These are phyloP conservation scores for Prunus mume DNA, from an alignment of 306 rosid genomes.

Conservation along the genomic window DNA sequence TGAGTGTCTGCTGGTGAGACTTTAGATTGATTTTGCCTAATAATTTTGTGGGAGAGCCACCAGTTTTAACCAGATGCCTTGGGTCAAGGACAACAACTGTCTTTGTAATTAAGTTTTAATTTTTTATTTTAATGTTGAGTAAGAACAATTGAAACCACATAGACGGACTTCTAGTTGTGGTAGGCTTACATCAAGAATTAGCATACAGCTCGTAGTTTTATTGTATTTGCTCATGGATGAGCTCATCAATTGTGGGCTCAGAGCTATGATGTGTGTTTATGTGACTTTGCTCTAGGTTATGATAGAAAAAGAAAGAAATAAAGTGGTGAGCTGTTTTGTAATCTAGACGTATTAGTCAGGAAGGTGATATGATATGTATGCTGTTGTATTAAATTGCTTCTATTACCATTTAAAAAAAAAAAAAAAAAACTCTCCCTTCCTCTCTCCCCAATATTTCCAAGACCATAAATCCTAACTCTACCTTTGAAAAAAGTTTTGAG, in stretches of 20 bases:
- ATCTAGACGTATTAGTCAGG: neutral
- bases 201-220: neutral
- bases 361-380: too few relatives aligned
- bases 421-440: too few relatives aligned
- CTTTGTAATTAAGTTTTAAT: neutral
- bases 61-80: neutral
- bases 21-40: neutral
- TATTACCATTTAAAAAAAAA: too few relatives aligned
- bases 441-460: too few relatives aligned
- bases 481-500: too few relatives aligned
- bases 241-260: neutral
- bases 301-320: neutral
- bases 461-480: too few relatives aligned
- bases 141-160: neutral
- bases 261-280: neutral
- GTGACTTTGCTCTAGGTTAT: neutral
- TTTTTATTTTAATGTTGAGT: neutral
- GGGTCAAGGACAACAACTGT: neutral
- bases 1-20: neutral
- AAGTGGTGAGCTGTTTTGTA: neutral
- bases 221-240: neutral
- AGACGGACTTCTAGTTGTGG: neutral
- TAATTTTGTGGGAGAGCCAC: neutral
- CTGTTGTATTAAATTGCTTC: too few relatives aligned
- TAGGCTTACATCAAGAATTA: neutral